phyloP scores from a whole-genome alignment of 345 rosid species.

The Bruguiera gymnorhiza region DNA sequence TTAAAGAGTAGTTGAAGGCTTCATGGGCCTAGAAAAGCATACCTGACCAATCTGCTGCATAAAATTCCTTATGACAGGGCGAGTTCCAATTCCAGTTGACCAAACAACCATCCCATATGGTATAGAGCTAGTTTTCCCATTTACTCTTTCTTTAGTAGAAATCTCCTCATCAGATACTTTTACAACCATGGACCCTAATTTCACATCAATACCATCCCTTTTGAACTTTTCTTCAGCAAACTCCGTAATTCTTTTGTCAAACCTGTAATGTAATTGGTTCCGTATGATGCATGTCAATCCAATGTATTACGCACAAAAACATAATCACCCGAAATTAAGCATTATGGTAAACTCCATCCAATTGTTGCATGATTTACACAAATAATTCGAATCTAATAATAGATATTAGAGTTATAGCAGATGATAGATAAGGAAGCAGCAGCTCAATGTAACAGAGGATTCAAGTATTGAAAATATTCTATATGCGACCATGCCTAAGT shows the following conservation, averaged over 20 bases:
- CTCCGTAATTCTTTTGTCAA: slow-evolving; percentile 95
- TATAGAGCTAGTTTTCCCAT: slow-evolving; percentile 50
- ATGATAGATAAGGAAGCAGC: no score
- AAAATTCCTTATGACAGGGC: slow-evolving; percentile 73
- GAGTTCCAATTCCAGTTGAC: slow-evolving; percentile 98
- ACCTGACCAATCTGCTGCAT: slow-evolving; percentile 98
- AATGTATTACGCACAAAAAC: no score
- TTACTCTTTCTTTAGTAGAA: slow-evolving; percentile 64
- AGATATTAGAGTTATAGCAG: no score
- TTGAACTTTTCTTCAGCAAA: slow-evolving; percentile 90
- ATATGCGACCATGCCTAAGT: no score
- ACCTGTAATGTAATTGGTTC: slow-evolving; percentile 46
- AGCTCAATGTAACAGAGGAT: no score
- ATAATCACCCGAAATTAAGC: no score
- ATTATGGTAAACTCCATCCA: no score
- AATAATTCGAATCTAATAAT: no score
- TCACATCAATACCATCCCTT: slow-evolving; percentile 89
- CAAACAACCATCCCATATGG: slow-evolving; percentile 98
- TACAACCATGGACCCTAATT: slow-evolving; percentile 89
- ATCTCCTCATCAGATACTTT: slow-evolving; percentile 76
- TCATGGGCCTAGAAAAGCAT: background rate
- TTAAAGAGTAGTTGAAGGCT: background rate
- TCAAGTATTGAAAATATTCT: no score
- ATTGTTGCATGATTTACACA: no score
- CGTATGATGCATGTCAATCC: background rate